Conservation (phyloP, 257 asterid genomes). For the Jacaranda mimosifolia region DNA sequence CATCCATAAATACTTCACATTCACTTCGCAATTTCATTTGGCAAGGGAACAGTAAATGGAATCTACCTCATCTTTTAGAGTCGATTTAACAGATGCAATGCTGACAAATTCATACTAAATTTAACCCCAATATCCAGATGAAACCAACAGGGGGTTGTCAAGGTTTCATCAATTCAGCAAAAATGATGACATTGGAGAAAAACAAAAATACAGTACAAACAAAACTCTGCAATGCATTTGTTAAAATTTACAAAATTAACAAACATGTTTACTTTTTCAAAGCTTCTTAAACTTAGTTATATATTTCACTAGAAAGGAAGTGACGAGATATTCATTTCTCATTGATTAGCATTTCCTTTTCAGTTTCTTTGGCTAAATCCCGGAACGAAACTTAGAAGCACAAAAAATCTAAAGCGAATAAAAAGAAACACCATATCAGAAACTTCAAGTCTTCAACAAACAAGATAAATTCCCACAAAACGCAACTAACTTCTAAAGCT, state of each 20-base stretch:
- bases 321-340: neutral
- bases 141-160: neutral
- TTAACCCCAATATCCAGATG: neutral
- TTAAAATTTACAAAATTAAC: neutral
- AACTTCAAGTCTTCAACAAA: conserved; percentile 5
- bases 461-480: neutral
- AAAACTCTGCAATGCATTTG: neutral
- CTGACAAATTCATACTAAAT: neutral
- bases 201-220: neutral
- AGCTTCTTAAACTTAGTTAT: neutral
- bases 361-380: neutral
- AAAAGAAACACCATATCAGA: neutral
- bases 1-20: neutral
- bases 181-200: neutral
- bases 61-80: too few species aligned
- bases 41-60: neutral
- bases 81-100: neutral
- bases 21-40: neutral
- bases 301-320: neutral
- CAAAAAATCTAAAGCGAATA: neutral
- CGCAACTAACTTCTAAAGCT: neutral
- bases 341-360: neutral
- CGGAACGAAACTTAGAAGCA: neutral
- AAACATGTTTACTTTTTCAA: neutral
- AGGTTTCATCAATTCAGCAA: neutral